Base-by-base conservation (phyloP, 768 basidiomycete genomes). In the Exidia glandulosa region DNA sequence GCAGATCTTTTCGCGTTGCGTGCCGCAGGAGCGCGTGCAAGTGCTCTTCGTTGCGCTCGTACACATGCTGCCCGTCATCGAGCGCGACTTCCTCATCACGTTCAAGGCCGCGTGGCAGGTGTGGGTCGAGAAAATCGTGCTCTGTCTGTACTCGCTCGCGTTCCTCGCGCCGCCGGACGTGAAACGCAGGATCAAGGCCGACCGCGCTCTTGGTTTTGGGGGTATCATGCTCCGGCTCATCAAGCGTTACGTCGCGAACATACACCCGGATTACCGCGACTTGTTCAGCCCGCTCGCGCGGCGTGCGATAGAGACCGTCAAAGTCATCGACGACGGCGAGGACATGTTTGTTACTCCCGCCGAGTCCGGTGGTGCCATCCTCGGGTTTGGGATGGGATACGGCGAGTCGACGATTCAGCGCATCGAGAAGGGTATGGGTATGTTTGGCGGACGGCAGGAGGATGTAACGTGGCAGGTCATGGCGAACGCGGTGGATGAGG, bases 91-190 rank as follows among this genome's bases (percentile, higher is more conserved):
- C 69, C 73, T 83, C 66, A 72, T 87, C 62, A 72, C 83, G 64
- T 72, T 75, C 58, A 77, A 82, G 63, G 86, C 90, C 67, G 67
- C 74, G 25, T 92, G 89, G 85, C 70, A 94, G 50, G 82, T 83
- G 45, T 88, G 90, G 70, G 72, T 90, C 63, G 90, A 94, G 75
- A 88, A 88, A 64, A 74, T 79, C 57, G 77, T 88, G 52, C 82
- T 94, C 77, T 81, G 82, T n/a, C 79, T 96, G 45, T 97, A 96
- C 74, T 86, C 86, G 36, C 75, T 97, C 63, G 82, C 86, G 27
- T 97, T 93, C 76, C 75, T 94, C 59, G 83, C 92, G 2, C 81
- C 92, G 2, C 84, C 86, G 3, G 77, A 80, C 30, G 68, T 94
- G 63, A 93, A 94, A 74, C 75, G 78, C 58, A 79, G 74, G 62